phyloP scores from a whole-genome alignment of 2,329 filamentous ascomycete genomes.

The Aspergillus pseudotamarii region DNA sequence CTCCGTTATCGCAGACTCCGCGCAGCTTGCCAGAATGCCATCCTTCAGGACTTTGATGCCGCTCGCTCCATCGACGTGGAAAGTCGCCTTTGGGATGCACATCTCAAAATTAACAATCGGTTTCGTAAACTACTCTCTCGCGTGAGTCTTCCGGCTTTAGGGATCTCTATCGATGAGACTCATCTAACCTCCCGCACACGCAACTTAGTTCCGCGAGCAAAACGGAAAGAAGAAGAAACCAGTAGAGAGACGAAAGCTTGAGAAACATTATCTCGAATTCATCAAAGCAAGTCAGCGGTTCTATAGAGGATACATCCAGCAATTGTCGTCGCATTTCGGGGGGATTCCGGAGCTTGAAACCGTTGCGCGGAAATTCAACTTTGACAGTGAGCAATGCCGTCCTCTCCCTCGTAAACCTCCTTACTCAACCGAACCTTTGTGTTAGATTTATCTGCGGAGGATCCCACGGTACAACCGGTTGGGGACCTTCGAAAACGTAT shows the following conservation, averaged over 20 bases:
- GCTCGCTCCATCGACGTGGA: conserved; percentile 65
- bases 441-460: conserved; percentile 48
- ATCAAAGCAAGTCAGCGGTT: conserved; percentile 86
- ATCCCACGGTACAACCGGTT: conserved; percentile 48
- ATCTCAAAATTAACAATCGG: conserved; percentile 74
- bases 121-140: conserved; percentile 72
- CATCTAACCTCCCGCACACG: conserved; percentile 10
- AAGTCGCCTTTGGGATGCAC: conserved; percentile 73
- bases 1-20: conserved; percentile 60
- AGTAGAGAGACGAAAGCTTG: conserved; percentile 73
- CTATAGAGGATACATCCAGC: conserved; percentile 83
- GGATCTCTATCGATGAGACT: not conserved
- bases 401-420: conserved; percentile 9
- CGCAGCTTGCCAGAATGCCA: conserved; percentile 68
- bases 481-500: conserved; percentile 61
- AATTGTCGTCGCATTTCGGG: conserved; percentile 64
- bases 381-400: conserved; percentile 45
- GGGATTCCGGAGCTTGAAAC: conserved; percentile 61
- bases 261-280: conserved; percentile 80
- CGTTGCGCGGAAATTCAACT: conserved; percentile 55
- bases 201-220: conserved; percentile 52
- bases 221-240: conserved; percentile 56
- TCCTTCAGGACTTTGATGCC: conserved; percentile 64
- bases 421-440: conserved; percentile 15
- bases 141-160: conserved; percentile 36